Percentiles rank a stretch among this genome's conserved stretches.
These are phyloP conservation scores for Exserohilum turcica DNA, from an alignment of 2,329 filamentous ascomycete genomes.

Conservation along the genomic window DNA sequence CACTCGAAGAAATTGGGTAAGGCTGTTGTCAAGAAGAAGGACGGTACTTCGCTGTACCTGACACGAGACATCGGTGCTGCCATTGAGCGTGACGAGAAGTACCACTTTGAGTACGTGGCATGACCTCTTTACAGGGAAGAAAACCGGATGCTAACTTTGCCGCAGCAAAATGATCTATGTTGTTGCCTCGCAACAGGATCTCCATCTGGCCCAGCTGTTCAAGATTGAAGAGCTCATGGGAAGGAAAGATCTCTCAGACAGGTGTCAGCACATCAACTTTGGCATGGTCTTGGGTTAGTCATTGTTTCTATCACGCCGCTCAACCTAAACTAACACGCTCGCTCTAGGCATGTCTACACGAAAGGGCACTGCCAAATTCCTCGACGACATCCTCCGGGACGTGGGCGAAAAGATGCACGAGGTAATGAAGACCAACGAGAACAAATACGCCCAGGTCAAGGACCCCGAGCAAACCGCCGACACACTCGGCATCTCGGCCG, in stretches of 20 bases:
- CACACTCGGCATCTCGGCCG: constrained; percentile 86
- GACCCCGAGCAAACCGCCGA: constrained; percentile 83
- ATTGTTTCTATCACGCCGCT: not conserved
- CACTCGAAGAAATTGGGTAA: constrained; percentile 72
- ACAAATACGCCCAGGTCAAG: constrained; percentile 88
- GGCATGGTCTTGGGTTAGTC: constrained; percentile 64
- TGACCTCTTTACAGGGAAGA: not conserved
- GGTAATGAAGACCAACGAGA: constrained; percentile 87
- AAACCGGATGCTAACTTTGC: not conserved
- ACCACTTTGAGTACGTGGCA: constrained; percentile 59
- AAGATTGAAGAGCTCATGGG: constrained; percentile 68
- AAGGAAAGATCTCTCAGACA: constrained; percentile 62
- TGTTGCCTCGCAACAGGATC: constrained; percentile 67
- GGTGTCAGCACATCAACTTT: constrained; percentile 68
- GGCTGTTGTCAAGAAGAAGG: constrained; percentile 68
- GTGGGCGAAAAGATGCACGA: constrained; percentile 97
- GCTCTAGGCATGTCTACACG: constrained; percentile 61
- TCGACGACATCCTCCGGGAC: constrained; percentile 56
- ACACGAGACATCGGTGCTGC: constrained; percentile 72
- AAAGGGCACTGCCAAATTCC: constrained; percentile 62
- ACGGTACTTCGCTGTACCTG: constrained; percentile 70
- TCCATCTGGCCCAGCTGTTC: constrained; percentile 68
- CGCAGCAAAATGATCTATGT: constrained; percentile 68
- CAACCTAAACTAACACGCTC: not conserved
- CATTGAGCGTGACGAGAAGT: constrained; percentile 65